Conservation (phyloP, 129 eudicot genomes). For the Ambrosia artemisiifolia region DNA sequence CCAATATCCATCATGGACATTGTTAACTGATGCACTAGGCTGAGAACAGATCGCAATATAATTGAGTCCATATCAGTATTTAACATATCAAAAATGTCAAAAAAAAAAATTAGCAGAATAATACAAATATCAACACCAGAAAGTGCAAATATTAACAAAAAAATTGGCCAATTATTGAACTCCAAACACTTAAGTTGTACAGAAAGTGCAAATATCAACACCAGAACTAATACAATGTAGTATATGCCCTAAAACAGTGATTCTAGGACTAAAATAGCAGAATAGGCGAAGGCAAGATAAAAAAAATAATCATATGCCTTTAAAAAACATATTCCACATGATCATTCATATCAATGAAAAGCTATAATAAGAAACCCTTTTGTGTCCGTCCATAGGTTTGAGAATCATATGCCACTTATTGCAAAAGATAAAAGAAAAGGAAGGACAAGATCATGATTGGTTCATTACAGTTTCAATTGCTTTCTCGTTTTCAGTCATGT, state of each 20-base stretch:
- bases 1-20: constrained; percentile 77
- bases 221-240: neutral
- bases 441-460: neutral
- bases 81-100: neutral
- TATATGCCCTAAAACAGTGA: neutral
- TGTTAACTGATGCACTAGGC: constrained; percentile 57
- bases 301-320: neutral
- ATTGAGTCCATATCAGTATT: constrained; percentile 19
- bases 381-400: neutral
- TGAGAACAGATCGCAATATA: constrained; percentile 34
- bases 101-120: too few species aligned
- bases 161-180: constrained; percentile 5
- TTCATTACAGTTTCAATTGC: neutral
- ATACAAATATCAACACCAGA: too few species aligned
- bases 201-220: neutral
- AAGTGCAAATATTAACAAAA: too few species aligned
- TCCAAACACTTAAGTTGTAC: neutral
- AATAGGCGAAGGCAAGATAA: neutral
- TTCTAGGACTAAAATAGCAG: constrained; percentile 2
- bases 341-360: neutral
- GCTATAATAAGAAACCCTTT: neutral
- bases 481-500: neutral
- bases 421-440: neutral
- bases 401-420: neutral
- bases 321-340: neutral